phyloP scores from a whole-genome alignment of 768 basidiomycete genomes.

The Lactarius sanguifluus region DNA sequence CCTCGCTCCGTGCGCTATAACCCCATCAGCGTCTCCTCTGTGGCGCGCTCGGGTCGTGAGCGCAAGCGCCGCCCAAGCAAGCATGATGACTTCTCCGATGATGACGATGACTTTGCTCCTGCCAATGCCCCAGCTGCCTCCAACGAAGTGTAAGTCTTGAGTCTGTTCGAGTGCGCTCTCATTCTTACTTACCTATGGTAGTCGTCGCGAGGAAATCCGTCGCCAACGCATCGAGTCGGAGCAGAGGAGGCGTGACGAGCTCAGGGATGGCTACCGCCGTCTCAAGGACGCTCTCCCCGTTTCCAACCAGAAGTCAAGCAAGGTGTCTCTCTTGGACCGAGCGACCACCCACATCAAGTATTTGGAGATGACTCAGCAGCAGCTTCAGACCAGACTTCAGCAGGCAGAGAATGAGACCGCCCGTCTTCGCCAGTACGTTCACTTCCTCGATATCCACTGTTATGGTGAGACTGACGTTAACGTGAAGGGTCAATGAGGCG shows the following conservation, averaged over 20 bases:
- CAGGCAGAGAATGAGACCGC: slow-evolving; percentile 78
- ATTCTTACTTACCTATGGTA: slow-evolving; percentile 30
- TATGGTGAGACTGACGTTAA: slow-evolving; percentile 17
- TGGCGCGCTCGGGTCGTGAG: slow-evolving; percentile 51
- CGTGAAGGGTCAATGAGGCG: slow-evolving; percentile 73
- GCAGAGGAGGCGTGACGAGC: slow-evolving; percentile 88
- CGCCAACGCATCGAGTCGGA: slow-evolving; percentile 93
- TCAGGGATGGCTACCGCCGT: slow-evolving; percentile 86
- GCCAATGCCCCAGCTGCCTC: slow-evolving; percentile 41
- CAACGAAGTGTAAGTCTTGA: slow-evolving; percentile 53
- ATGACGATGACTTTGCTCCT: slow-evolving; percentile 74
- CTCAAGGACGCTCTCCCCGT: slow-evolving; percentile 89
- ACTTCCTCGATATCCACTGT: neutral
- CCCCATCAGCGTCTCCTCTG: slow-evolving; percentile 52
- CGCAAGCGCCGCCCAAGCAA: slow-evolving; percentile 45
- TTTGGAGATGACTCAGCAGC: slow-evolving; percentile 76
- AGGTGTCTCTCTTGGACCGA: slow-evolving; percentile 86
- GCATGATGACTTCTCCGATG: slow-evolving; percentile 65
- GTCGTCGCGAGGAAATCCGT: slow-evolving; percentile 86
- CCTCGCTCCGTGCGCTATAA: slow-evolving; percentile 80
- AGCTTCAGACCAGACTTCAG: slow-evolving; percentile 74
- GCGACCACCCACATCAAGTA: slow-evolving; percentile 85
- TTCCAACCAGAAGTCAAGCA: slow-evolving; percentile 91
- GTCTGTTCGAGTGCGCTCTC: slow-evolving; percentile 10
- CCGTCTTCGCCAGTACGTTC: slow-evolving; percentile 62